Percentiles rank a stretch among this genome's conserved stretches.
These are phyloP conservation scores for Hebeloma cylindrosporum DNA, from an alignment of 768 basidiomycete genomes.

Conservation along the genomic window DNA sequence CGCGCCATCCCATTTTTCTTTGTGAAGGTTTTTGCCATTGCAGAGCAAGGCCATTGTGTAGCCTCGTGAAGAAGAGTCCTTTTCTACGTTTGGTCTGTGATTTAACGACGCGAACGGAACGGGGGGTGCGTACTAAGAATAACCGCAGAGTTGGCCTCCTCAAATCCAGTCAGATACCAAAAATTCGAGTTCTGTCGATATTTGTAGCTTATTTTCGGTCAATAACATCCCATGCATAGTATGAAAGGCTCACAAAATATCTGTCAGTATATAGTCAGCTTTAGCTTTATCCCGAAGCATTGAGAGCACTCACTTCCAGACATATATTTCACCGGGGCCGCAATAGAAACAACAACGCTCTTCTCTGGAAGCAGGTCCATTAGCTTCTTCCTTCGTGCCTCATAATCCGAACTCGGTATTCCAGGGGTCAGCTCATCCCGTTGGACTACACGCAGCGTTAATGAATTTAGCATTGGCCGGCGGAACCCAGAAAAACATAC, in stretches of 20 bases:
- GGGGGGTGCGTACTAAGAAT: constrained; percentile 59
- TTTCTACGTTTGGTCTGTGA: constrained; percentile 47
- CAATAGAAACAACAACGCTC: constrained; percentile 72
- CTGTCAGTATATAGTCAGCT: constrained; percentile 25
- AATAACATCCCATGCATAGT: not conserved
- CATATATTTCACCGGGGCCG: constrained; percentile 86
- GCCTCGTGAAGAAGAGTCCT: constrained; percentile 65
- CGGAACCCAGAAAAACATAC: constrained; percentile 35
- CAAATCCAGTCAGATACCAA: constrained; percentile 95
- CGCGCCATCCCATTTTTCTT: constrained; percentile 94
- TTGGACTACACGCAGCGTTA: constrained; percentile 39
- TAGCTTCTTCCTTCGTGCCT: constrained; percentile 60
- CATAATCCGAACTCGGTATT: constrained; percentile 77
- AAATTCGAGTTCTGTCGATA: constrained; percentile 92
- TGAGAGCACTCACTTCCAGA: constrained; percentile 57
- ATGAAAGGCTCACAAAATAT: constrained; percentile 69
- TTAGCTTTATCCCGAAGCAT: constrained; percentile 5
- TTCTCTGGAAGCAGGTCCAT: constrained; percentile 75
- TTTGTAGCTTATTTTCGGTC: constrained; percentile 68
- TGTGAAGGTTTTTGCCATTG: constrained; percentile 65
- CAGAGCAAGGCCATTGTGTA: constrained; percentile 89
- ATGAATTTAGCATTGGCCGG: not conserved
- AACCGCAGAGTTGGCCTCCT: constrained; percentile 89
- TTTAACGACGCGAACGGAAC: not conserved
- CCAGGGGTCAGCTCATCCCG: constrained; percentile 79